Base-by-base conservation (phyloP, 176 grass and related monocot genomes). In the Themeda triandra region DNA sequence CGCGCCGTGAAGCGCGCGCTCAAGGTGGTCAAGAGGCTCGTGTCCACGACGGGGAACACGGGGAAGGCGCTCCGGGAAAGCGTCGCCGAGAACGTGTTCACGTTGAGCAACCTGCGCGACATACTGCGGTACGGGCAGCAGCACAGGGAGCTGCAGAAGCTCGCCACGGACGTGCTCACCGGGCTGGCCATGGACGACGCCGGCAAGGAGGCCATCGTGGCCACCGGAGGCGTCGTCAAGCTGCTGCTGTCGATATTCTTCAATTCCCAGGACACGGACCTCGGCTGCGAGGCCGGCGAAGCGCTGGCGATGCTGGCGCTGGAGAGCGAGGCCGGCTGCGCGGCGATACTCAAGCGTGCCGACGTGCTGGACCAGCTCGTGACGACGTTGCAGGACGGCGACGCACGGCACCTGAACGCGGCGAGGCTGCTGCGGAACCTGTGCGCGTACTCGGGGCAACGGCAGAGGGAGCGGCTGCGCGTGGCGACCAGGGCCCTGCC, bases 391-490 rank as follows among this genome's bases (percentile, higher is more conserved):
- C 31, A 81, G 17, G 45, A 36, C 2, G 78, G 28, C 71, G 42
- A 45, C 4, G 71, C 82, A 21, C 75, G 88, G 2, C 70, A 62
- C 0, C 67, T 92, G 1, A 89, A 88, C 63, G 53, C 87, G 0
- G 74, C 87, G 8, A 90, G 91, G 75, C 44, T 97, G n/a, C 78
- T 97, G 30, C 79, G 84, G 59, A 97, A 90, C 69, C 82, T 97
- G 39, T 97, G 91, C 72, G 64, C 76, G 1, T 90, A 89, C 56
- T 73, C 73, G 2, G 84, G 56, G 13, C 11, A 66, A 8, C 40
- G 83, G 64, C 58, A 56, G 17, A 18, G 18, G 9, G 25, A 40
- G 33, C 79, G 83, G 27, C 70, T 94, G 63, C 80, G 37, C 14
- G 40, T 27, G 37, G 75, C 35, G 85, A 90, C 59, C 82, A 69